phyloP scores from a whole-genome alignment of 768 basidiomycete genomes.

The Cystofilobasidium capitatum region DNA sequence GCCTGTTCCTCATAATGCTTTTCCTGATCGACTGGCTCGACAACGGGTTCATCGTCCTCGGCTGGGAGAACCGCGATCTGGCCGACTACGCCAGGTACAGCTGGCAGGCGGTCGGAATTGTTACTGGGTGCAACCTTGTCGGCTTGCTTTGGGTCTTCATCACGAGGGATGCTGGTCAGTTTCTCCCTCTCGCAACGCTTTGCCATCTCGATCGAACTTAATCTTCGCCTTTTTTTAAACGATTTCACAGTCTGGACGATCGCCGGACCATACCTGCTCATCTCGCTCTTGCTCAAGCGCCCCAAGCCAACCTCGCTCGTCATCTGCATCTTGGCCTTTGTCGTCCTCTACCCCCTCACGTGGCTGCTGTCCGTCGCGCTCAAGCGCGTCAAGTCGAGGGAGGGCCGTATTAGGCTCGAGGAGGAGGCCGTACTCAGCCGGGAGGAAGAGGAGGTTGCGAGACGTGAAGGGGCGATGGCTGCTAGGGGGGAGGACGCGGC shows the following conservation, averaged over 20 bases:
- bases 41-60: slow-evolving; percentile 59
- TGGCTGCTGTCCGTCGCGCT: slow-evolving; percentile 13
- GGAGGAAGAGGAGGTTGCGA: neutral
- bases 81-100: slow-evolving; percentile 51
- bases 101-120: slow-evolving; percentile 63
- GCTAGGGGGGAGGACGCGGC: no score
- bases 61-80: slow-evolving; percentile 44
- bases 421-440: slow-evolving; percentile 17
- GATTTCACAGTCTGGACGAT: slow-evolving; percentile 31
- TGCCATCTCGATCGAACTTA: slow-evolving; percentile 30
- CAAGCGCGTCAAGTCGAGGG: slow-evolving; percentile 5
- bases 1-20: slow-evolving; percentile 60
- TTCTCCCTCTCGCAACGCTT: neutral
- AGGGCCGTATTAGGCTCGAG: slow-evolving; percentile 24
- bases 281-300: slow-evolving; percentile 35
- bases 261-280: slow-evolving; percentile 29
- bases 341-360: slow-evolving; percentile 36
- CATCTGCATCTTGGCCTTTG: slow-evolving; percentile 38
- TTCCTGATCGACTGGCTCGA: slow-evolving; percentile 53
- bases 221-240: slow-evolving; percentile 33
- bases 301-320: slow-evolving; percentile 39
- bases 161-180: slow-evolving; percentile 34
- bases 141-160: slow-evolving; percentile 34
- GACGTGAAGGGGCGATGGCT: no score
- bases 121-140: slow-evolving; percentile 55